Conservation (phyloP, 495 filamentous ascomycete species). For the Annulohypoxylon stygium region DNA sequence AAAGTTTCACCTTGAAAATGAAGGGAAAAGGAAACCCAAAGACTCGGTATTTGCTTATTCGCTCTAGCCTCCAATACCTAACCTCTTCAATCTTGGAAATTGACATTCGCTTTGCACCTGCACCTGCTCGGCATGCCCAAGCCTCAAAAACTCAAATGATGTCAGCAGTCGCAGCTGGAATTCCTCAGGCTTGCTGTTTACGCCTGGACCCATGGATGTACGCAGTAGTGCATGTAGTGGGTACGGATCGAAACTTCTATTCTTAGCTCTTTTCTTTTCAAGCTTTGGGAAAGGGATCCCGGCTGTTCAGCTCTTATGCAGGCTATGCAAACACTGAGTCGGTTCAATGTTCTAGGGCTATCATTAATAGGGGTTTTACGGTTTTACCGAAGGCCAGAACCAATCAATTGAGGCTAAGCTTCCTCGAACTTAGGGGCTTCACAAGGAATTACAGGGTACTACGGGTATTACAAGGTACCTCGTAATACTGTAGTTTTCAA, state of each 20-base stretch:
- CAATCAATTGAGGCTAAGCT: slow-evolving; percentile 46
- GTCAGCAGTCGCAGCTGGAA: slow-evolving; percentile 20
- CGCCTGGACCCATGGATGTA: background rate
- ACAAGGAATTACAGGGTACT: slow-evolving; percentile 12
- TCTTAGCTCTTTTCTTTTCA: slow-evolving; percentile 39
- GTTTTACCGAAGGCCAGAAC: slow-evolving; percentile 16
- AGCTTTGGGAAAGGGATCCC: slow-evolving; percentile 31
- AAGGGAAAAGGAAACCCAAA: background rate
- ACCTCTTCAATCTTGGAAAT: slow-evolving; percentile 14
- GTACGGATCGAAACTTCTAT: slow-evolving; percentile 32
- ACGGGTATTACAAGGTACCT: slow-evolving; percentile 12
- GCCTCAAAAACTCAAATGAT: slow-evolving; percentile 33
- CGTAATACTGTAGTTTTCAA: slow-evolving; percentile 7
- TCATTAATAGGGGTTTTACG: slow-evolving; percentile 20
- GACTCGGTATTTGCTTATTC: slow-evolving; percentile 5
- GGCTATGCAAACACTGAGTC: slow-evolving; percentile 34
- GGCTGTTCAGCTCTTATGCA: slow-evolving; percentile 45
- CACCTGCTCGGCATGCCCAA: slow-evolving; percentile 18
- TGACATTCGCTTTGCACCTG: too few relatives aligned
- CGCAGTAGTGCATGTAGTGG: background rate
- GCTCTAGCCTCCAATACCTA: slow-evolving; percentile 13
- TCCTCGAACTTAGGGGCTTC: slow-evolving; percentile 23
- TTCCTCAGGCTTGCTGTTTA: too few relatives aligned
- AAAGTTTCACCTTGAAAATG: background rate
- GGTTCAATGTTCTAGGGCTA: background rate